Evolutionary conservation across 2,329 filamentous ascomycete species (phyloP), one percentile per base, ranked within the genome.

Genomic region (Annulohypoxylon truncatum): DNA sequence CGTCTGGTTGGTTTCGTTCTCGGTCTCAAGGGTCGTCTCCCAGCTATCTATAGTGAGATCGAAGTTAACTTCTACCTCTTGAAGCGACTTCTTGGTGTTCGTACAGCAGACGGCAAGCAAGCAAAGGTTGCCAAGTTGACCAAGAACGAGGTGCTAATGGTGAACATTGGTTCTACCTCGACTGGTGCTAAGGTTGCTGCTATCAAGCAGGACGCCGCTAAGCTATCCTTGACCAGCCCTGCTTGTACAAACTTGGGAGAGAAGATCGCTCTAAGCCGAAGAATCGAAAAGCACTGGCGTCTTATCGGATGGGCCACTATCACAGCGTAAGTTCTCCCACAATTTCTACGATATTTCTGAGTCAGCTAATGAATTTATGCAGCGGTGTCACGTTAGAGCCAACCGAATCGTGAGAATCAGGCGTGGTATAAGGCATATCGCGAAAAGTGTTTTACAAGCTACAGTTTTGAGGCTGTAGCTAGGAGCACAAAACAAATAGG

Each of bases 11-110:
- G 96, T 79, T 97, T 97, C 87, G 96, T 99, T 55, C 89, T 99
- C 66, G 96, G 96, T 79, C 91, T 97, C 75, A 94, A 94, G 82
- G 96, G 96, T 72, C 90, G 91, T 75, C 89, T 99, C 22, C 96
- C 96, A 52, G 93, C 96, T 78, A 98, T 99, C 80, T 99, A 98
- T 86, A 96, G 91, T 74, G 96, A 99, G 82, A 91, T 99, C 67
- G 96, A 99, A 83, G 94, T 97, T 82, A 98, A 98, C 88, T 99
- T 98, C 87, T 99, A 98, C 87, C 87, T 99, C 67, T 90, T 99
- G 69, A 92, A 95, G 75, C 89, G 96, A 75, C 87, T 99, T 68
- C 89, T 99, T 61, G 96, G 96, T 89, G 96, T 99, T 76, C 94
- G 96, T 84, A 97, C 96, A 48, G 94, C 95, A 69, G 96, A 99